Base-by-base conservation (phyloP, 1,139 yeast genomes). In the Schwanniomyces etchellsii region DNA sequence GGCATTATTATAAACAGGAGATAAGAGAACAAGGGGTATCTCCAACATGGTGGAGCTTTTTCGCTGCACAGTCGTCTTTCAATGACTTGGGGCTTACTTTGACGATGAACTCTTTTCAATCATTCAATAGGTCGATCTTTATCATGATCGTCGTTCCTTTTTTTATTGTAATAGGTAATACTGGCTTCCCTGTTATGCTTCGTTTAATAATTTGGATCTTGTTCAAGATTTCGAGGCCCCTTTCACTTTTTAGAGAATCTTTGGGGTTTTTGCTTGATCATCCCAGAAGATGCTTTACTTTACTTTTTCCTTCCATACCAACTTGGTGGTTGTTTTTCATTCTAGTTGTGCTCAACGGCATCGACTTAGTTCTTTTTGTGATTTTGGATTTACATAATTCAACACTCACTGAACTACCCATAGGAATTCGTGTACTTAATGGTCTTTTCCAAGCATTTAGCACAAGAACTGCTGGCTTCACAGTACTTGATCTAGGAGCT, bases 271-370 rank as follows among this genome's bases (percentile, higher is more conserved):
- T 91, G 34, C 64, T 91, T 29, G 97, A 89, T 44, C 98, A 91
- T 51, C 99, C 99, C 1, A 78, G 99, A 47, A 82, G 99, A 48
- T 91, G 98, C 52, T 91, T 91, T 51, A 89, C 97, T 1, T 61
- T 91, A 37, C 62, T 93, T 32, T 91, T 91, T 49, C 98, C 98
- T 0, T 73, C 91, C 3, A 77, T 81, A 1, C 95, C 97, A 3
- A 91, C 98, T 0, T 88, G 96, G 95, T 86, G 96, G 96, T 66
- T 91, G 28, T 68, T 86, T 34, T 68, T 77, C 33, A 82, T 88
- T 16, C 65, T 91, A 37, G 69, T 89, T 9, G 69, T 70, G 0
- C 58, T 91, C 42, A 89, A 91, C 50, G 74, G 70, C 1, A 70
- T 82, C 12, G 99, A 91, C 58, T 66, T 88, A 61, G 57, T 89